phyloP scores from a whole-genome alignment of 2,329 filamentous ascomycete genomes.

The Sclerotinia borealis region DNA sequence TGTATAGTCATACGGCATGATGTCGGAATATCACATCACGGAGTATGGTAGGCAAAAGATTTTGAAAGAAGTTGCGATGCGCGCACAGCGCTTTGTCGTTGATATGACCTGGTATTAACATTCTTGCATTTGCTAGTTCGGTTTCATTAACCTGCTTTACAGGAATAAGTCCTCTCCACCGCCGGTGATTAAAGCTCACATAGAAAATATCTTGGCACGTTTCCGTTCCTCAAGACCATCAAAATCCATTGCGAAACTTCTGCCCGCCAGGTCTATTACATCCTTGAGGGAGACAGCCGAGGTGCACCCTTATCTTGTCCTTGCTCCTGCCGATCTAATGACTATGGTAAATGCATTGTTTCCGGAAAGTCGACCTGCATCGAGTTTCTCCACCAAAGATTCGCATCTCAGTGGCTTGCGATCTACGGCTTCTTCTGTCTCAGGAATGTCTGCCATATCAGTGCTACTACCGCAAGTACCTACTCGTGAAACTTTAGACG shows the following conservation, averaged over 20 bases:
- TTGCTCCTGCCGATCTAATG: conserved; percentile 72
- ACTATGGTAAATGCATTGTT: conserved; percentile 80
- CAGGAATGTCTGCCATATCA: conserved; percentile 61
- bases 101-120: conserved; percentile 56
- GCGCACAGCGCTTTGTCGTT: conserved; percentile 71
- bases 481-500: conserved; percentile 50
- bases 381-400: conserved; percentile 41
- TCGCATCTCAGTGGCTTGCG: conserved; percentile 53
- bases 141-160: conserved; percentile 9
- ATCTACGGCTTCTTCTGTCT: conserved; percentile 63
- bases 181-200: conserved; percentile 57
- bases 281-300: conserved; percentile 70
- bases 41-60: conserved; percentile 83
- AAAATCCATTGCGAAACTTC: conserved; percentile 49
- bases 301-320: conserved; percentile 71
- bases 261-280: conserved; percentile 66
- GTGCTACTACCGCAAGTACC: conserved; percentile 60
- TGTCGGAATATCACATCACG: conserved; percentile 87
- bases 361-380: conserved; percentile 63
- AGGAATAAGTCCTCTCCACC: conserved; percentile 58
- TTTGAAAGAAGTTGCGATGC: conserved; percentile 70
- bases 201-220: conserved; percentile 64
- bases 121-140: not conserved
- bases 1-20: conserved; percentile 51
- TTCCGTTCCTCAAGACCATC: conserved; percentile 44